Conservation (phyloP, 2,329 filamentous ascomycete genomes). For the Alternaria angustiovoidea region DNA sequence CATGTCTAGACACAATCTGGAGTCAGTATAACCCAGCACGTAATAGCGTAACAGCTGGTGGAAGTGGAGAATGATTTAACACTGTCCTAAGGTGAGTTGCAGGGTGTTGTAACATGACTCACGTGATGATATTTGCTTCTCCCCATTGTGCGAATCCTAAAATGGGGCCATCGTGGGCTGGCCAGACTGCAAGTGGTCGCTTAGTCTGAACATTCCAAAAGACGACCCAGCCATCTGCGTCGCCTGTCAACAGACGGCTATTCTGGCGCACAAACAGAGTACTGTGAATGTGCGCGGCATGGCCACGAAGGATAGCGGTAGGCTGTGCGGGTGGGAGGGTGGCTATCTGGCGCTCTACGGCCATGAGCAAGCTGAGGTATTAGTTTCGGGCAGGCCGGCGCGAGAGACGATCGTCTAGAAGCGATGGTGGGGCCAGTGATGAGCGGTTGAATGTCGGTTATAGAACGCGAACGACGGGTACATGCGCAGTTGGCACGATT, state of each 20-base stretch:
- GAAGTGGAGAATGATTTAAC: not conserved
- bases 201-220: conserved; percentile 86
- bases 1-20: conserved; percentile 69
- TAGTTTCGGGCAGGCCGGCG: conserved; percentile 37
- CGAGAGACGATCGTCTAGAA: conserved; percentile 38
- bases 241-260: conserved; percentile 80
- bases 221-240: conserved; percentile 88
- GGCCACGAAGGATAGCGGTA: conserved; percentile 81
- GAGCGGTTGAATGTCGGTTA: conserved; percentile 14
- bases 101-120: conserved; percentile 50
- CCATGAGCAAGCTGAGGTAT: conserved; percentile 41
- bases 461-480: conserved; percentile 4
- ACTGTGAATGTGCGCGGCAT: conserved; percentile 80
- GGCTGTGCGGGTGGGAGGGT: conserved; percentile 62
- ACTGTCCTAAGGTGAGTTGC: not conserved
- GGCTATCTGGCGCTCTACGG: conserved; percentile 37
- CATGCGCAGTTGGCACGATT: not conserved
- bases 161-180: conserved; percentile 79
- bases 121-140: conserved; percentile 82
- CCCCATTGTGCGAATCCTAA: conserved; percentile 78
- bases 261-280: conserved; percentile 77
- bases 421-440: conserved; percentile 19
- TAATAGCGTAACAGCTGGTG: not conserved
- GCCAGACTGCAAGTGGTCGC: conserved; percentile 84
- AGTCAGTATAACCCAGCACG: conserved; percentile 2